Percentiles rank a stretch among this genome's conserved stretches.
Evolutionary conservation across 2,329 filamentous ascomycete species (phyloP).

Genomic region (Alternaria sp.): DNA sequence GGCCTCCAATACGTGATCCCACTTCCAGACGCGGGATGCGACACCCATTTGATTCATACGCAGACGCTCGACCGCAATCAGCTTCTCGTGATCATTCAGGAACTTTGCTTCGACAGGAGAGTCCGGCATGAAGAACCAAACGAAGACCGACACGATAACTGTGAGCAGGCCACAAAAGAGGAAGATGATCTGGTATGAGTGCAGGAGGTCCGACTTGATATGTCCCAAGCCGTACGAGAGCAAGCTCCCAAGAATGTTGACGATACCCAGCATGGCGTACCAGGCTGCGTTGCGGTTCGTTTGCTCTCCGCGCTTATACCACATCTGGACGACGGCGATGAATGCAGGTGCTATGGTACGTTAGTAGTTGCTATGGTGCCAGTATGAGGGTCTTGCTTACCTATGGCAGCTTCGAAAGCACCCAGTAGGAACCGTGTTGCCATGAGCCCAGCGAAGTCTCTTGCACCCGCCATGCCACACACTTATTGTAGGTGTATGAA

Average conservation of each 20-base stretch:
- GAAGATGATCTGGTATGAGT: constrained; percentile 50
- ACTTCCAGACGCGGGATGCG: constrained; percentile 59
- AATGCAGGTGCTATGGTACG: too few species aligned
- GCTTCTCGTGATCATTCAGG: constrained; percentile 64
- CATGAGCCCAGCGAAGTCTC: constrained; percentile 58
- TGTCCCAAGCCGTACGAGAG: constrained; percentile 68
- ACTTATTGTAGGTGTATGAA: constrained; percentile 39
- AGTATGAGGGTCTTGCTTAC: too few species aligned
- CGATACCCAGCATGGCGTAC: constrained; percentile 70
- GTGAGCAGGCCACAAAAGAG: constrained; percentile 56
- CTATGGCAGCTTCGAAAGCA: too few species aligned
- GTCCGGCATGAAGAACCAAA: constrained; percentile 68
- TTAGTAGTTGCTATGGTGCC: too few species aligned
- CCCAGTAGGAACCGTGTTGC: too few species aligned
- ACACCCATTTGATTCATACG: constrained; percentile 55
- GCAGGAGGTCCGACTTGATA: constrained; percentile 59
- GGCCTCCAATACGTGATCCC: constrained; percentile 64
- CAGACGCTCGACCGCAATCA: constrained; percentile 66
- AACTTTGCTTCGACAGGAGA: constrained; percentile 69
- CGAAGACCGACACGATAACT: constrained; percentile 59
- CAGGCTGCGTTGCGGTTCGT: constrained; percentile 65
- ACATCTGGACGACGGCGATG: constrained; percentile 56
- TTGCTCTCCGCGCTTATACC: constrained; percentile 69
- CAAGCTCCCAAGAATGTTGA: constrained; percentile 64
- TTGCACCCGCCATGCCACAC: constrained; percentile 68